A percentile compares a stretch with the other conserved stretches of the same genome.
Evolutionary conservation across 306 rosid genomes (phyloP).

Genomic region (Malus domestica): DNA sequence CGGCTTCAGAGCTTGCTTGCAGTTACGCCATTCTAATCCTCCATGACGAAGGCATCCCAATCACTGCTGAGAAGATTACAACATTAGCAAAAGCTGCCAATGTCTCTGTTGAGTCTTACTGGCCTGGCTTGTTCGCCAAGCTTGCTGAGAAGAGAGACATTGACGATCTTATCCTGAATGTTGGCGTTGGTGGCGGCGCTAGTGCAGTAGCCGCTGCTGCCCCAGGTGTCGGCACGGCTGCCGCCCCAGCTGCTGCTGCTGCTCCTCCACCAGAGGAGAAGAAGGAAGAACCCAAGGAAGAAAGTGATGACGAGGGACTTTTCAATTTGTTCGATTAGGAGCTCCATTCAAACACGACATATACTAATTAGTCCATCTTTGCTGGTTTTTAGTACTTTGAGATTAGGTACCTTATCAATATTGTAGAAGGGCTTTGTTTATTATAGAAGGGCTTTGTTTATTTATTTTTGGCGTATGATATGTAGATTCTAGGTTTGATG

Average conservation of each 20-base stretch:
- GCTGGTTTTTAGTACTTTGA: no score
- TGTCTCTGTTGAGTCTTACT: constrained; percentile 48
- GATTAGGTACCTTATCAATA: no score
- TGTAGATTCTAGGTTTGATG: no score
- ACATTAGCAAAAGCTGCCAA: constrained; percentile 55
- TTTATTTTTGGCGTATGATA: no score
- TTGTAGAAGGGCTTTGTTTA: no score
- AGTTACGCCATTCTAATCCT: constrained; percentile 61
- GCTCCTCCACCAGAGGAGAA: constrained; percentile 68
- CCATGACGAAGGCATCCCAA: constrained; percentile 40
- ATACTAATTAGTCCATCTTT: no score
- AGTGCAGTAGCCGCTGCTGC: constrained; percentile 50
- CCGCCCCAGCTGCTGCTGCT: constrained; percentile 29
- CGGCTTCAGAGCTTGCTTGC: constrained; percentile 55
- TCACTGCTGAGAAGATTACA: constrained; percentile 66
- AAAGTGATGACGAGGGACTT: no score
- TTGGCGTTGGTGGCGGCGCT: constrained; percentile 52
- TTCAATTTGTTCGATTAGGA: no score
- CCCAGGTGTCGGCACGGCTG: constrained; percentile 25
- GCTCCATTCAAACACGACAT: no score
- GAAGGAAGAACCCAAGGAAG: constrained; percentile 32
- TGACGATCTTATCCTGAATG: constrained; percentile 55
- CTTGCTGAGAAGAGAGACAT: constrained; percentile 62
- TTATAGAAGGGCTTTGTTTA: no score
- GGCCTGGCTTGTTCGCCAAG: constrained; percentile 68